A percentile compares a stretch with the other conserved stretches of the same genome.
phyloP scores from a whole-genome alignment of 352 stramenopile genomes.

The Pythium guiyangense region DNA sequence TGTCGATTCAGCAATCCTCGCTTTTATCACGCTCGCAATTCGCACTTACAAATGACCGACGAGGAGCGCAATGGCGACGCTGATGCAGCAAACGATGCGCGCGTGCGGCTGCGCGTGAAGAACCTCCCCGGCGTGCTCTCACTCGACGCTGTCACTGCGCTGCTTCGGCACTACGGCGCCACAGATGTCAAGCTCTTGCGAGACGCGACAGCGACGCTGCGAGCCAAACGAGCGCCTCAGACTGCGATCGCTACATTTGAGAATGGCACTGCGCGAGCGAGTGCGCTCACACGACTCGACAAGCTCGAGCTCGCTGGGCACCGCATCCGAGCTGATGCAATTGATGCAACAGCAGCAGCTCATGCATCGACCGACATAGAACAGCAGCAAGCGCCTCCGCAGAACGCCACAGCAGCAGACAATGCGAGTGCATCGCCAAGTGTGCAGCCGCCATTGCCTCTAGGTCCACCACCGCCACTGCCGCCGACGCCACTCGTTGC shows the following conservation, averaged over 20 bases:
- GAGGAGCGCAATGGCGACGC: background rate
- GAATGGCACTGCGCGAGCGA: constrained; percentile 20
- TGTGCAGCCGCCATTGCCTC: constrained; percentile 26
- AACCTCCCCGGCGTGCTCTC: constrained; percentile 64
- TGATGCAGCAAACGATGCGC: background rate
- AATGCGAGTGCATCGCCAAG: background rate
- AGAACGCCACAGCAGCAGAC: background rate
- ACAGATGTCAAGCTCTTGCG: constrained; percentile 36
- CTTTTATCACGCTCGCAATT: background rate
- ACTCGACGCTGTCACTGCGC: constrained; percentile 39
- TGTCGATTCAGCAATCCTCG: background rate
- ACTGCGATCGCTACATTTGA: constrained; percentile 49
- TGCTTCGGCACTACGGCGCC: constrained; percentile 62
- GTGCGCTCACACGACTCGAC: constrained; percentile 37
- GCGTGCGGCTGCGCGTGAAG: constrained; percentile 37
- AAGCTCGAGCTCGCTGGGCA: constrained; percentile 53
- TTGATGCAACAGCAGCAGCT: constrained; percentile 5
- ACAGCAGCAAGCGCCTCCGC: background rate
- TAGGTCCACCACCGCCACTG: constrained; percentile 26
- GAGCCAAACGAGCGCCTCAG: constrained; percentile 19
- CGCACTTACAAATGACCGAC: background rate
- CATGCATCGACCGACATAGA: constrained; percentile 1
- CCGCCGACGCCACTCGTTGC: constrained; percentile 6
- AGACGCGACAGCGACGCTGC: constrained; percentile 15
- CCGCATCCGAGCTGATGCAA: constrained; percentile 28